phyloP scores from a whole-genome alignment of 1,284 basidiomycete species.

The Cryptococcus wingfieldii region DNA sequence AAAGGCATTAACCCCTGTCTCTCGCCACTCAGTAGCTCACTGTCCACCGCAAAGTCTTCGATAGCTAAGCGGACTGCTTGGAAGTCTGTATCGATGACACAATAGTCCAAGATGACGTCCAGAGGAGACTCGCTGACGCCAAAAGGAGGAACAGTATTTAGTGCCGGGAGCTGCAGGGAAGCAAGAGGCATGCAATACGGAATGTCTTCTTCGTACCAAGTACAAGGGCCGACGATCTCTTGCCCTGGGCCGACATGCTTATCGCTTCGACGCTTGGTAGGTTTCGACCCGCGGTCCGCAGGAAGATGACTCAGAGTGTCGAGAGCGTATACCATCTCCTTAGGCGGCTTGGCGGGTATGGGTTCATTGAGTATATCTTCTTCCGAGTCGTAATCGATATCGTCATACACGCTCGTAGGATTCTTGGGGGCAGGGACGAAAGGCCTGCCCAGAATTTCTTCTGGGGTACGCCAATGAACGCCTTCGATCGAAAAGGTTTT shows the following conservation, averaged over 20 bases:
- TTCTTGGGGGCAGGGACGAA: background rate
- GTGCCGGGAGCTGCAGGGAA: background rate
- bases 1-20: slow-evolving; percentile 1
- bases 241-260: background rate
- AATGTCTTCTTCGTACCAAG: slow-evolving; percentile 2
- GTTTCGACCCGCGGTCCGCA: background rate
- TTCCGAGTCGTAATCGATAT: background rate
- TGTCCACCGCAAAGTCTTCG: background rate
- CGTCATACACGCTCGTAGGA: background rate
- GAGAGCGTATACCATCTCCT: background rate
- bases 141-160: background rate
- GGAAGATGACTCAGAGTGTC: background rate
- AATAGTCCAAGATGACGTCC: background rate
- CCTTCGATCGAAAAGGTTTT: too few species aligned
- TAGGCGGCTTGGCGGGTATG: background rate
- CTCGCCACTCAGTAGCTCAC: slow-evolving; percentile 1
- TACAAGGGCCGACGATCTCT: background rate
- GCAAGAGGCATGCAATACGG: background rate
- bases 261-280: background rate
- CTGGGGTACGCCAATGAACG: too few species aligned
- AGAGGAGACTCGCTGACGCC: background rate
- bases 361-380: background rate
- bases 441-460: background rate
- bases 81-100: background rate
- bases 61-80: background rate